Base-by-base conservation (phyloP, 169 alveolate genomes). In the Hepatocystis sp. region DNA sequence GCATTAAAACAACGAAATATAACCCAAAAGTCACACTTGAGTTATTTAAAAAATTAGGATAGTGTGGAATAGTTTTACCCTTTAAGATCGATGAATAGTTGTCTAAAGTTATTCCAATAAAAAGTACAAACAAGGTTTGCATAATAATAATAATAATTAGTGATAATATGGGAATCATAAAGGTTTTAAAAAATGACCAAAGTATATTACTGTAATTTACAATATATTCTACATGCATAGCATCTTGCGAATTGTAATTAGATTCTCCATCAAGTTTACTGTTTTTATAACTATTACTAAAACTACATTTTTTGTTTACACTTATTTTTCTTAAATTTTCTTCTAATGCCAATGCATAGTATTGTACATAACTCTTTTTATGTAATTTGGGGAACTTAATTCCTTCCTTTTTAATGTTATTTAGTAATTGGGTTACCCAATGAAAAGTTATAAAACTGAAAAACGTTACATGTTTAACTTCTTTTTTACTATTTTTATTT, bases 191-290 rank as follows among this genome's bases (percentile, higher is more conserved):
- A 52, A 67, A 34, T 49, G 85, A 34, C 56, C 66, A 67, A 8
- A 67, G 25, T 51, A 67, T 32, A 67, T 52, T 67, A 55, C 34
- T 51, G 52, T 67, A 67, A 67, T 67, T n/a, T 32, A 67, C 67
- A 27, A 51, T 52, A 32, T 67, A 67, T 53, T 32, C 66, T 44
- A 34, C 30, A 11, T 67, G 30, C 11, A 27, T 67, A 34, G 25
- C 19, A 11, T 52, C 55, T 17, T 52, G 19, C 21, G 67, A 67
- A 58, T 49, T 32, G 36, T 21, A 25, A n/a, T n/a, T 7, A 36
- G 30, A 15, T 67, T 27, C 39, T 34, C 15, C 21, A 40, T 32
- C 56, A 21, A 34, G 8, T 7, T 52, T 10, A 7, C 19, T 19
- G 19, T 34, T 51, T 51, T 67, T 44, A 32, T 67, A 65, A 46